Evolutionary conservation across 2,329 filamentous ascomycete species (phyloP), one percentile per base, ranked within the genome.

Genomic region (Apiospora marii): DNA sequence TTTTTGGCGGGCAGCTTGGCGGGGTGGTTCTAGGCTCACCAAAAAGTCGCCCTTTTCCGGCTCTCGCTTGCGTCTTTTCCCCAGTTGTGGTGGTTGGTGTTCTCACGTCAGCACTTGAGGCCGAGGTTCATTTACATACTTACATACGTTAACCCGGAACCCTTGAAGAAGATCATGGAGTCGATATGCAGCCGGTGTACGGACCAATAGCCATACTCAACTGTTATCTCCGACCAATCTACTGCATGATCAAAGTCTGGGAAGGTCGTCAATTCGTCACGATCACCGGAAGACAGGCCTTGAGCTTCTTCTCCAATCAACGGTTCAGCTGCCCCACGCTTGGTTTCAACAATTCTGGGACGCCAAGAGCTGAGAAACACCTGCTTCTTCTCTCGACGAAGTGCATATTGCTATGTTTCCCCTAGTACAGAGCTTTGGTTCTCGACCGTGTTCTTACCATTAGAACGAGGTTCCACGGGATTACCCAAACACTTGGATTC

Each of bases 21-120:
- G 53, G 53, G 30, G 53, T 58, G 53, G 3, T 34, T 61, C 53
- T 61, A 61, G 30, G 22, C 53, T 49, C 53, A 61, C 46, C 22
- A 61, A 61, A 61, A 19, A 4, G 7, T 61, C 53, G 27, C 51
- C 53, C 34, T 37, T 19, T 19, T 61, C 53, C 53, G 53, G 53
- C 30, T 61, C 53, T 61, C 53, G 30, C 27, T 61, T 53, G 53
- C 30, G 53, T 61, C 53, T 61, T 61, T 61, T 37, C 34, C 37
- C 53, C 53, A 61, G 22, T 37, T 22, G 53, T 22, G 27, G 27
- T 61, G 53, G 53, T 61, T 61, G 53, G 53, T 61, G 27, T 22
- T 49, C 22, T n/a, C 46, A 49, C 53, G 16, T 61, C 30, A 22
- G 51, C 27, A 30, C 14, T 34, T 34, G 51, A 30, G 27, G 27